Percentiles rank a stretch among this genome's conserved stretches.
Conservation (phyloP, 2,329 filamentous ascomycete genomes). For the Monosporascus ibericus region DNA sequence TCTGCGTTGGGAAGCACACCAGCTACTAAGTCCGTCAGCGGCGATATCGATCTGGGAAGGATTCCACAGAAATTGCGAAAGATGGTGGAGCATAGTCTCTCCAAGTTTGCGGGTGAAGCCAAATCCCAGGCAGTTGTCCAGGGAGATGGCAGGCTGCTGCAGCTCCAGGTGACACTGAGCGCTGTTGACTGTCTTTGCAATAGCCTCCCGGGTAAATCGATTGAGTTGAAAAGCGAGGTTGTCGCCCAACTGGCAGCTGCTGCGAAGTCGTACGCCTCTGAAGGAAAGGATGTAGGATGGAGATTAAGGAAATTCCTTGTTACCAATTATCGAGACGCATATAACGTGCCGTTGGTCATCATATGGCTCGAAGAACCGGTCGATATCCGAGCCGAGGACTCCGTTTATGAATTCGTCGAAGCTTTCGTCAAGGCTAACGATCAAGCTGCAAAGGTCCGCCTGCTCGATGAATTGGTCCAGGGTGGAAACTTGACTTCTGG, state of each 20-base stretch:
- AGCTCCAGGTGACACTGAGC: conserved; percentile 14
- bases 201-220: conserved; percentile 3
- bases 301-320: conserved; percentile 23
- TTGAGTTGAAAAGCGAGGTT: conserved; percentile 16
- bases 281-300: conserved; percentile 17
- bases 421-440: conserved; percentile 17
- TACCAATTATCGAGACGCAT: conserved; percentile 14
- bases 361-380: conserved; percentile 14
- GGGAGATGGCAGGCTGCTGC: conserved; percentile 10
- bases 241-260: conserved; percentile 14
- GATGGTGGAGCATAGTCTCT: conserved; percentile 15
- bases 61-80: conserved; percentile 15
- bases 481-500: conserved; percentile 12
- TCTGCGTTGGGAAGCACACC: conserved; percentile 11
- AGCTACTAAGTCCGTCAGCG: conserved; percentile 7
- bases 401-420: conserved; percentile 20
- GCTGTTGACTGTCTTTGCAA: conserved; percentile 17
- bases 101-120: conserved; percentile 13
- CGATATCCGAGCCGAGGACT: conserved; percentile 12
- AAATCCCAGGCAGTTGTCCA: conserved; percentile 4
- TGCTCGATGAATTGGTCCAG: conserved; percentile 15
- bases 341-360: conserved; percentile 10
- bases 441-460: conserved; percentile 8
- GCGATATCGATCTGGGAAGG: conserved; percentile 8
- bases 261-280: conserved; percentile 12